Conservation (phyloP, 2,329 filamentous ascomycete genomes). For the Aspergillus sp. region DNA sequence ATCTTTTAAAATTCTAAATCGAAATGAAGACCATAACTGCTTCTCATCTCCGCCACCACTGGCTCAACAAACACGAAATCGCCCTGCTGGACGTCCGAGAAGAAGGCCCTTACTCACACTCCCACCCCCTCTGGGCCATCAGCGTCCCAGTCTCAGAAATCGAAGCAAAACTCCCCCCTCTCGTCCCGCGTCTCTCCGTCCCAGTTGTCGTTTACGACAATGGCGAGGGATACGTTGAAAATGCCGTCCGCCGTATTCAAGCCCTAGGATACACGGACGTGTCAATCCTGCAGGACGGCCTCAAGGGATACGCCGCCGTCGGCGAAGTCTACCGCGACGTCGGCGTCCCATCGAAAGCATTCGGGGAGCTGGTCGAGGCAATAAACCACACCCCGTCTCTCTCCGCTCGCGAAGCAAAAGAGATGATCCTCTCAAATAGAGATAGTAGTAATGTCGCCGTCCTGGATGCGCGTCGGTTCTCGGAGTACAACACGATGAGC, state of each 20-base stretch:
- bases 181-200: background rate
- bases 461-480: constrained; percentile 2
- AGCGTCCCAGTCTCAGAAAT: background rate
- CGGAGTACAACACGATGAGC: constrained; percentile 2
- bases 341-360: background rate
- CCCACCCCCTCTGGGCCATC: constrained; percentile 2
- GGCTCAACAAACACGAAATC: background rate
- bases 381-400: constrained; percentile 3
- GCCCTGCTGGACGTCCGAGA: constrained; percentile 3
- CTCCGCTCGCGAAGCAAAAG: background rate
- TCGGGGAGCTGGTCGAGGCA: background rate
- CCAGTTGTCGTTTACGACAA: constrained; percentile 1
- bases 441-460: background rate
- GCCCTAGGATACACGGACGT: background rate
- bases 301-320: background rate
- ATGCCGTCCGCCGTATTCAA: background rate
- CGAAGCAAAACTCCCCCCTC: background rate
- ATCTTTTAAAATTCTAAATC: no score
- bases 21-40: background rate
- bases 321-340: constrained; percentile 5
- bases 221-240: background rate
- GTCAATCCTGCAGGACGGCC: background rate
- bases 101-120: background rate
- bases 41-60: background rate
- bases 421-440: background rate